Evolutionary conservation across 129 eudicot genomes (phyloP).

Genomic region (Gnaphalium uliginosum): DNA sequence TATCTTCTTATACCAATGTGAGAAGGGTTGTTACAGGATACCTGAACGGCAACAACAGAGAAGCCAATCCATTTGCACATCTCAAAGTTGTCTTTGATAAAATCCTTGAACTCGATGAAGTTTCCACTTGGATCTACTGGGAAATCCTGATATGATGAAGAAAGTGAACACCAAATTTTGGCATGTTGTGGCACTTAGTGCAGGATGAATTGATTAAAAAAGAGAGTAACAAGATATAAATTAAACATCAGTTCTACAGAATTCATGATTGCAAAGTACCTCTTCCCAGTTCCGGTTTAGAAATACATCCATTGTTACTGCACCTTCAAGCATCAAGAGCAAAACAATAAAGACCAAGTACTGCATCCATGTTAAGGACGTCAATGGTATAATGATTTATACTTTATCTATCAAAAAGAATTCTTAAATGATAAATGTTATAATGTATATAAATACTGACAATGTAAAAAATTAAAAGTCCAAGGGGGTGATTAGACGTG

Average conservation of each 20-base stretch:
- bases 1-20: not conserved
- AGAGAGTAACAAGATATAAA: not conserved
- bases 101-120: conserved; percentile 56
- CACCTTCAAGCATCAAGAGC: conserved; percentile 79
- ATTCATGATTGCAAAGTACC: conserved; percentile 39
- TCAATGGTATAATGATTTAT: conserved; percentile 16
- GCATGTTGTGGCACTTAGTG: not conserved
- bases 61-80: conserved; percentile 88
- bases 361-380: conserved; percentile 50
- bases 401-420: not conserved
- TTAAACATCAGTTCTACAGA: not conserved
- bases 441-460: not conserved
- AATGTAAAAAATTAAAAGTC: too few species aligned
- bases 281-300: conserved; percentile 76
- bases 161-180: not conserved
- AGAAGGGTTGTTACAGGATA: conserved; percentile 2
- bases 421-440: not conserved
- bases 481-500: not conserved
- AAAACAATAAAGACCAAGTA: conserved; percentile 69
- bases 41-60: conserved; percentile 68
- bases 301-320: conserved; percentile 70
- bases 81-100: conserved; percentile 66
- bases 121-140: conserved; percentile 81
- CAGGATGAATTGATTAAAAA: not conserved
- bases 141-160: conserved; percentile 61